Percentiles rank a stretch among this genome's conserved stretches.
These are phyloP conservation scores for Funneliformis caledonium DNA, from an alignment of 371 early-diverging fungal genomes.

Conservation along the genomic window DNA sequence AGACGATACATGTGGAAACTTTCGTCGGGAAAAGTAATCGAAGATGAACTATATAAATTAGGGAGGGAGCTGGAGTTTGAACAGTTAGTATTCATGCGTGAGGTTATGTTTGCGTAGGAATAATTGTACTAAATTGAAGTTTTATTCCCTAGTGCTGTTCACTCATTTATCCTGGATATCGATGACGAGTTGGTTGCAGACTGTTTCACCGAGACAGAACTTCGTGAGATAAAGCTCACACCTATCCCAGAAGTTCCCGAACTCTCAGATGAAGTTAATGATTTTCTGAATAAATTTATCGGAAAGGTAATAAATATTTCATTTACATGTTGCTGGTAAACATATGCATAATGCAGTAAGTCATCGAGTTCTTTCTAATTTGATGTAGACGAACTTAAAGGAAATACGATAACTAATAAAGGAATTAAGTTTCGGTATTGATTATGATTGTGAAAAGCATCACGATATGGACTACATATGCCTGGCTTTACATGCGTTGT, in stretches of 20 bases:
- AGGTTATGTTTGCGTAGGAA: not conserved
- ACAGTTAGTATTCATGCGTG: constrained; percentile 24
- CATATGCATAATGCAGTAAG: not conserved
- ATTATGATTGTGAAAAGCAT: constrained; percentile 19
- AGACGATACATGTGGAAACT: constrained; percentile 22
- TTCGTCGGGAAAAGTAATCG: not conserved
- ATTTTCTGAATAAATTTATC: constrained; percentile 4
- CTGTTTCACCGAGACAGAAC: constrained; percentile 21
- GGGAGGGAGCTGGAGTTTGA: constrained; percentile 22
- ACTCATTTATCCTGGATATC: constrained; percentile 37
- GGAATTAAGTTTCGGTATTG: not conserved
- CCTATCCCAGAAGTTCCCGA: not conserved
- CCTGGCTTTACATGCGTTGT: constrained; percentile 36
- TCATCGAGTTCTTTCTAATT: constrained; percentile 8
- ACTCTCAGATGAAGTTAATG: constrained; percentile 1
- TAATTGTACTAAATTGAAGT: constrained; percentile 2
- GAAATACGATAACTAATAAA: constrained; percentile 33
- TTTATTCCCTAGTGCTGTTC: constrained; percentile 10
- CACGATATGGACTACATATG: constrained; percentile 37
- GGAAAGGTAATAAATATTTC: constrained; percentile 24
- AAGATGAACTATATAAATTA: constrained; percentile 33
- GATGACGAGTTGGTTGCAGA: constrained; percentile 26
- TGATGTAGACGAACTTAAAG: constrained; percentile 19
- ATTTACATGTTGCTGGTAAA: constrained; percentile 15
- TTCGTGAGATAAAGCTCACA: not conserved